These are phyloP conservation scores for Fistulinella cinereoalba DNA, from an alignment of 1,284 basidiomycete genomes.

Conservation along the genomic window DNA sequence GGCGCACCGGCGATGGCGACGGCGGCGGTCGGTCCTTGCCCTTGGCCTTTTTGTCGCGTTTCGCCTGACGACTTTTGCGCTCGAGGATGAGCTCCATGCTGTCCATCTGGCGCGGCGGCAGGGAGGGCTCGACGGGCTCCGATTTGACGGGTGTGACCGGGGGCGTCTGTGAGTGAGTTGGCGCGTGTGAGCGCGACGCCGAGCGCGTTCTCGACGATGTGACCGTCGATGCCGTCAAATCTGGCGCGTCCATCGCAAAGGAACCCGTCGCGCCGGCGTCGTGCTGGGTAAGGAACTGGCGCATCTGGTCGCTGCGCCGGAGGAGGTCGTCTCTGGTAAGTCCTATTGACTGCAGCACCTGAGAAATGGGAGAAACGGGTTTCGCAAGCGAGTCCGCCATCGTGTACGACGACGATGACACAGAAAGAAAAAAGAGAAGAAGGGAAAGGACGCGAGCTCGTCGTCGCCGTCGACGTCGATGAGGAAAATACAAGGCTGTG, in stretches of 20 bases:
- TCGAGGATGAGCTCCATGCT: constrained; percentile 75
- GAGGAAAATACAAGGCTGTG: constrained; percentile 15
- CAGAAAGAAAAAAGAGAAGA: neutral
- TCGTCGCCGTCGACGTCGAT: constrained; percentile 21
- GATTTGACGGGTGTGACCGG: constrained; percentile 59
- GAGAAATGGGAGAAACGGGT: constrained; percentile 55
- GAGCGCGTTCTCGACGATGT: constrained; percentile 49
- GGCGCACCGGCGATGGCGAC: constrained; percentile 50
- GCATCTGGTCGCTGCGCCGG: constrained; percentile 68
- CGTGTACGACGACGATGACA: neutral
- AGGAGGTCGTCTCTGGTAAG: constrained; percentile 68
- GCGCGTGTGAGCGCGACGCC: constrained; percentile 47
- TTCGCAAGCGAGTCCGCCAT: constrained; percentile 28
- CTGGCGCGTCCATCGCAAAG: constrained; percentile 37
- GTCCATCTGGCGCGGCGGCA: constrained; percentile 55
- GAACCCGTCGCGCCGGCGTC: constrained; percentile 43
- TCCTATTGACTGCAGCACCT: constrained; percentile 61
- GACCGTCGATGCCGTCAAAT: constrained; percentile 35
- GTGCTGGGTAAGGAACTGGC: constrained; percentile 63
- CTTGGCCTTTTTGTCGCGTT: constrained; percentile 48
- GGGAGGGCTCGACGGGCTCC: constrained; percentile 48
- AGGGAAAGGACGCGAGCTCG: constrained; percentile 8
- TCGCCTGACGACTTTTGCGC: constrained; percentile 54
- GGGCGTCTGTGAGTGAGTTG: constrained; percentile 33
- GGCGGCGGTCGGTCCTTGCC: constrained; percentile 45